A percentile compares a stretch with the other conserved stretches of the same genome.
Conservation (phyloP, 2,329 filamentous ascomycete species). For the Clathrospora elynae region DNA sequence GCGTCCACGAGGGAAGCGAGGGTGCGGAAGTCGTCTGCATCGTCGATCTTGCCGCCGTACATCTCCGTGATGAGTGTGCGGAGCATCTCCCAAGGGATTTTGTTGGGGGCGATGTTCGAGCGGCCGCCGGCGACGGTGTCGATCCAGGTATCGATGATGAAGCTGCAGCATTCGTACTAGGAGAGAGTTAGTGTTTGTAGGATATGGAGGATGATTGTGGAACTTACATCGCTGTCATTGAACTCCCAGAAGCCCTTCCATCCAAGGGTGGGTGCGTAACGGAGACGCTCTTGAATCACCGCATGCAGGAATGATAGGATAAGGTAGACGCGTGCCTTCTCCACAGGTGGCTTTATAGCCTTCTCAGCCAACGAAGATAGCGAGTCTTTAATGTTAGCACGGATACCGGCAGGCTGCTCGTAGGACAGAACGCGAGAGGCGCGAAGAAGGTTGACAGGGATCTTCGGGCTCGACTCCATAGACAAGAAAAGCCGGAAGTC, state of each 20-base stretch:
- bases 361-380: conserved; percentile 79
- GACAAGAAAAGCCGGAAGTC: conserved; percentile 96
- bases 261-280: conserved; percentile 89
- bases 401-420: conserved; percentile 94
- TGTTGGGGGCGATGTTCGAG: conserved; percentile 89
- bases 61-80: conserved; percentile 89
- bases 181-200: conserved; percentile 37
- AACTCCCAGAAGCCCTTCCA: conserved; percentile 99
- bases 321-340: conserved; percentile 87
- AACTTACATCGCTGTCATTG: conserved; percentile 95
- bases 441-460: conserved; percentile 91
- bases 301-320: conserved; percentile 93
- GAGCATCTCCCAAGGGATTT: conserved; percentile 96
- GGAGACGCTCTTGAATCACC: conserved; percentile 89
- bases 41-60: conserved; percentile 96
- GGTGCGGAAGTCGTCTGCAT: conserved; percentile 79
- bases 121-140: conserved; percentile 80
- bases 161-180: conserved; percentile 94
- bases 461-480: conserved; percentile 97
- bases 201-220: conserved; percentile 2
- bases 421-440: conserved; percentile 96
- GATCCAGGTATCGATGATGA: conserved; percentile 95
- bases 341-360: conserved; percentile 80
- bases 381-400: conserved; percentile 98
- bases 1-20: conserved; percentile 74